A percentile compares a stretch with the other conserved stretches of the same genome.
Conservation (phyloP, 2,329 filamentous ascomycete species). For the Aspergillus versicolor region DNA sequence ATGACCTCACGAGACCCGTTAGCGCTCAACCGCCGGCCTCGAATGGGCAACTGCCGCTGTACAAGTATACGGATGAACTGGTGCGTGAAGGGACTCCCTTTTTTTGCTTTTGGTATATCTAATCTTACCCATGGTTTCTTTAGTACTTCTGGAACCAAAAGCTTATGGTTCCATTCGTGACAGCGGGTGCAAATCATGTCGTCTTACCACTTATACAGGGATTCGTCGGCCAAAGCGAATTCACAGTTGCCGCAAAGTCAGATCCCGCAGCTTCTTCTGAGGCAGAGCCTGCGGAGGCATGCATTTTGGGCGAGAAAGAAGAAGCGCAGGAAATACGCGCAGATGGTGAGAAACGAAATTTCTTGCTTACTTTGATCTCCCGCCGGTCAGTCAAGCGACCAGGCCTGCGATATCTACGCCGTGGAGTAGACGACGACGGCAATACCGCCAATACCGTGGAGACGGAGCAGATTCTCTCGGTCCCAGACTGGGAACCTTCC, state of each 20-base stretch:
- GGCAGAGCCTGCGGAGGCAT: constrained; percentile 22
- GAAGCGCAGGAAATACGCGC: constrained; percentile 28
- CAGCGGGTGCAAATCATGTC: constrained; percentile 68
- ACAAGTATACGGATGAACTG: constrained; percentile 69
- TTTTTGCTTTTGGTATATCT: not conserved
- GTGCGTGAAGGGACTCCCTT: constrained; percentile 23
- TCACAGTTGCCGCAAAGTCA: constrained; percentile 61
- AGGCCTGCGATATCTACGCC: constrained; percentile 83
- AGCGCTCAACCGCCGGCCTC: constrained; percentile 38
- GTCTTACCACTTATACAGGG: constrained; percentile 86
- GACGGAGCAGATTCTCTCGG: constrained; percentile 88
- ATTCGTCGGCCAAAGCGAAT: constrained; percentile 83
- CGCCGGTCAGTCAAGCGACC: constrained; percentile 81
- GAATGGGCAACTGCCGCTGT: constrained; percentile 59
- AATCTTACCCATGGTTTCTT: constrained; percentile 7
- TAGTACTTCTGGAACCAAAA: constrained; percentile 89
- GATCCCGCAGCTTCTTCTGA: constrained; percentile 11
- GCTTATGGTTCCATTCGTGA: constrained; percentile 70
- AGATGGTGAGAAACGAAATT: constrained; percentile 46
- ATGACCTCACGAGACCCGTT: constrained; percentile 76
- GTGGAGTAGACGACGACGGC: constrained; percentile 87
- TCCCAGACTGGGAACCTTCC: constrained; percentile 61
- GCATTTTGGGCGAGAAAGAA: constrained; percentile 45
- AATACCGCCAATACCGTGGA: constrained; percentile 88
- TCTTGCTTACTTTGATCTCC: constrained; percentile 88